Conservation (phyloP, 2,329 filamentous ascomycete genomes). For the Xylariaceae sp. region DNA sequence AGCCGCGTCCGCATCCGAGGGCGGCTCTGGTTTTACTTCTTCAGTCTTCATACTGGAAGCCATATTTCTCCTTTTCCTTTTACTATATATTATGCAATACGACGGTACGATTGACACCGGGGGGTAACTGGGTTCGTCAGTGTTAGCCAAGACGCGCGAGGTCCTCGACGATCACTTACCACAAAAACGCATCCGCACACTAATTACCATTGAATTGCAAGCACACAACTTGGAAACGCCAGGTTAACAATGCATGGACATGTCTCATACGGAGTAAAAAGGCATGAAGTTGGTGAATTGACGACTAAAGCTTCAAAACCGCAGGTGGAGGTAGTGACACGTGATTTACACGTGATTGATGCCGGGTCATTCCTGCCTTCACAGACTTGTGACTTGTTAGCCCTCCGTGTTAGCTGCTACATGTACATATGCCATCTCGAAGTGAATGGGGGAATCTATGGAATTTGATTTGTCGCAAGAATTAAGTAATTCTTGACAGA, state of each 20-base stretch:
- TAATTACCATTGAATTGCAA: not conserved
- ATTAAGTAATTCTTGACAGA: no score
- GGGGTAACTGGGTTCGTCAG: not conserved
- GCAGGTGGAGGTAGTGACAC: constrained; percentile 28
- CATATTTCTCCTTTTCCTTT: constrained; percentile 1
- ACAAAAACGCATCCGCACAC: not conserved
- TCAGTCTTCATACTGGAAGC: constrained; percentile 6
- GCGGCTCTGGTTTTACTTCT: not conserved
- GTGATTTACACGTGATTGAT: constrained; percentile 29
- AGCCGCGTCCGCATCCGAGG: not conserved
- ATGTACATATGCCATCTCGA: no score
- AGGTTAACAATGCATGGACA: not conserved
- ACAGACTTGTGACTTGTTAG: no score
- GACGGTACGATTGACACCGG: not conserved
- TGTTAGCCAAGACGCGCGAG: not conserved
- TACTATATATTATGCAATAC: not conserved
- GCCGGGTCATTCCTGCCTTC: constrained; percentile 5
- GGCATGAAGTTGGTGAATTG: constrained; percentile 12
- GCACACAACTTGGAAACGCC: not conserved
- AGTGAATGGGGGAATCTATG: no score
- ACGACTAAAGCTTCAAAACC: constrained; percentile 18
- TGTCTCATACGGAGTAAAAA: constrained; percentile 1
- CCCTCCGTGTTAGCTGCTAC: no score
- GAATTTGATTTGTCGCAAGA: not conserved
- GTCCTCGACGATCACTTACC: not conserved